These are phyloP conservation scores for Acaromyces ingoldii DNA, from an alignment of 1,284 basidiomycete genomes.

Conservation along the genomic window DNA sequence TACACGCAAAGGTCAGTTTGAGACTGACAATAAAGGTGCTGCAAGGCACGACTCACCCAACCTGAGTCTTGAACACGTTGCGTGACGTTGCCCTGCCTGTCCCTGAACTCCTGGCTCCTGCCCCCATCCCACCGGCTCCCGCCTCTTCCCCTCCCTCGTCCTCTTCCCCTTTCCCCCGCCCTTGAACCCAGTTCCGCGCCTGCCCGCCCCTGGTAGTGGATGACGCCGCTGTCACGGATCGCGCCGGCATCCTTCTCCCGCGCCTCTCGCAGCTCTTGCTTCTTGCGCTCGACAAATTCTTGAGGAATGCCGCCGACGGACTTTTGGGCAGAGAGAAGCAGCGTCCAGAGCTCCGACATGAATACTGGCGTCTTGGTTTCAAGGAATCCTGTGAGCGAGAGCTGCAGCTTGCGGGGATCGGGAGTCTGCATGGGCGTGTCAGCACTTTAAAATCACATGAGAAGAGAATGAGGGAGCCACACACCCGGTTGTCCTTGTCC, in stretches of 20 bases:
- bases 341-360: slow-evolving; percentile 81
- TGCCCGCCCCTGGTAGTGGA: slow-evolving; percentile 21
- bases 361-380: slow-evolving; percentile 69
- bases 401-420: slow-evolving; percentile 92
- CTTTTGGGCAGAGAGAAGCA: slow-evolving; percentile 82
- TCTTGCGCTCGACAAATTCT: slow-evolving; percentile 93
- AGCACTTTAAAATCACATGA: no score
- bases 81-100: slow-evolving; percentile 54
- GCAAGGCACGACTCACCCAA: no score
- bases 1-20: no score
- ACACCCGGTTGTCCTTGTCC: slow-evolving; percentile 72
- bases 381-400: slow-evolving; percentile 86
- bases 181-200: slow-evolving; percentile 44
- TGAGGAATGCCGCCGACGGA: slow-evolving; percentile 83
- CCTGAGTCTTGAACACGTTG: slow-evolving; percentile 53
- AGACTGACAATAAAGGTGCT: no score
- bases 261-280: slow-evolving; percentile 79
- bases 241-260: slow-evolving; percentile 64
- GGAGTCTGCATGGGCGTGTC: slow-evolving; percentile 59
- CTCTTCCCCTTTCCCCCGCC: slow-evolving; percentile 53
- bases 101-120: slow-evolving; percentile 24
- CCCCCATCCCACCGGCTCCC: slow-evolving; percentile 55
- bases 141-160: slow-evolving; percentile 55
- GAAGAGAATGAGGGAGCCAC: no score
- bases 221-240: slow-evolving; percentile 59